Evolutionary conservation across 352 stramenopile genomes (phyloP).

Genomic region (Phytophthora cactorum): DNA sequence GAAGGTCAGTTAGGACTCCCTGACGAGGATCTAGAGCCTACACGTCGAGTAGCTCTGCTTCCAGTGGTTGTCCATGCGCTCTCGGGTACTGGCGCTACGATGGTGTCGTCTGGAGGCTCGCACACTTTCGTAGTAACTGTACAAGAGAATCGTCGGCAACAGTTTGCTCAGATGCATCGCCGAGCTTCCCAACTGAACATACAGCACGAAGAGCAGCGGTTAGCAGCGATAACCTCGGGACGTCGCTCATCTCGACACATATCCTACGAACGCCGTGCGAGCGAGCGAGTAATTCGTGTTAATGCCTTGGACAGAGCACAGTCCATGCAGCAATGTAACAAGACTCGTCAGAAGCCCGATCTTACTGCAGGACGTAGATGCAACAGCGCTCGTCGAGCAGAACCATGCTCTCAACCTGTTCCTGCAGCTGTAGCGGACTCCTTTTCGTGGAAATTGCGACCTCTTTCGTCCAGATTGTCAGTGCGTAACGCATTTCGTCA

Average conservation of each 20-base stretch:
- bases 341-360: neutral
- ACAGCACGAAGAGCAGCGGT: conserved; percentile 26
- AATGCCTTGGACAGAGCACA: neutral
- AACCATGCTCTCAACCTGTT: conserved; percentile 9
- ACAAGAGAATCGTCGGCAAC: conserved; percentile 53
- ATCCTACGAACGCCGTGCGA: conserved; percentile 5
- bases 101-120: conserved; percentile 57
- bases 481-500: conserved; percentile 62
- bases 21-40: conserved; percentile 49
- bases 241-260: conserved; percentile 13
- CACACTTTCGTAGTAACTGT: conserved; percentile 76
- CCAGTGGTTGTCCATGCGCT: conserved; percentile 55
- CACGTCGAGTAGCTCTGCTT: conserved; percentile 45
- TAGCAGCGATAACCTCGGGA: conserved; percentile 15
- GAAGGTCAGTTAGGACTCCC: conserved; percentile 69
- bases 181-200: conserved; percentile 42
- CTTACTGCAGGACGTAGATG: conserved; percentile 12
- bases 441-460: conserved; percentile 56
- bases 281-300: neutral
- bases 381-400: conserved; percentile 28
- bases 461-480: conserved; percentile 54
- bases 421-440: conserved; percentile 15
- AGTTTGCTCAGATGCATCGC: conserved; percentile 54
- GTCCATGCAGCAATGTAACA: neutral
- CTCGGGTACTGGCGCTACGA: conserved; percentile 62